A percentile compares a stretch with the other conserved stretches of the same genome.
Conservation (phyloP, 306 rosid species). For the Calophaca sinica region DNA sequence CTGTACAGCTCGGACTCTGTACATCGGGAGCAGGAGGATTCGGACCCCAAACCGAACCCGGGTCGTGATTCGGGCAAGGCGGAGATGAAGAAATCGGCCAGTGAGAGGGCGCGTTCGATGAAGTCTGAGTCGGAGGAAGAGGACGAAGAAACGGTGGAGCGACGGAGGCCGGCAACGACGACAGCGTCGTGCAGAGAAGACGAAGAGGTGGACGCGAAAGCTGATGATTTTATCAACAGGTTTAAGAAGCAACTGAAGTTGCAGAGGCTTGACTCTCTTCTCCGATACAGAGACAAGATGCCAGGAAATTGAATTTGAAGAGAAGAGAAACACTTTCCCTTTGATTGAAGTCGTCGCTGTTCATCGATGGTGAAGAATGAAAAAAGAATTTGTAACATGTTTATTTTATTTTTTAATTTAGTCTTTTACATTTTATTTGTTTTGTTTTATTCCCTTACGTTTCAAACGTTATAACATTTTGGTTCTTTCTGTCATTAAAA, state of each 20-base stretch:
- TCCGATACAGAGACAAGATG: slow-evolving; percentile 52
- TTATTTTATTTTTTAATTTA: too few relatives aligned
- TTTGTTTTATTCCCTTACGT: too few relatives aligned
- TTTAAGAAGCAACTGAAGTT: slow-evolving; percentile 77
- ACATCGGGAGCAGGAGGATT: slow-evolving; percentile 23
- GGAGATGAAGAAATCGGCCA: slow-evolving; percentile 54
- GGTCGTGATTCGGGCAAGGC: slow-evolving; percentile 23
- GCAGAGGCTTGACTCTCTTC: slow-evolving; percentile 76
- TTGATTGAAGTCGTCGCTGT: too few relatives aligned
- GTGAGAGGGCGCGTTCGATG: slow-evolving; percentile 9
- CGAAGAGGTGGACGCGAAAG: slow-evolving; percentile 73
- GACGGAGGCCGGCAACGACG: slow-evolving; percentile 55
- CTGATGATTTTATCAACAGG: slow-evolving; percentile 83
- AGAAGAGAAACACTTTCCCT: too few relatives aligned
- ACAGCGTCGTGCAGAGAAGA: slow-evolving; percentile 48
- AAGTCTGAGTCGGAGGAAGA: slow-evolving; percentile 30
- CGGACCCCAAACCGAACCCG: too few relatives aligned
- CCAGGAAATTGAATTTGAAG: too few relatives aligned
- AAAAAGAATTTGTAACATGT: too few relatives aligned
- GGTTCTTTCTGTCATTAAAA: too few relatives aligned
- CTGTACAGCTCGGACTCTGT: slow-evolving; percentile 45
- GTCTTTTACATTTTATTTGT: too few relatives aligned
- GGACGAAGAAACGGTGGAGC: slow-evolving; percentile 33
- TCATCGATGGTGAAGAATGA: too few relatives aligned
- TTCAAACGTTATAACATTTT: too few relatives aligned